Percentiles rank a stretch among this genome's conserved stretches.
Conservation (phyloP, 1,284 basidiomycete species). For the Tetrapyrgos nigripes region DNA sequence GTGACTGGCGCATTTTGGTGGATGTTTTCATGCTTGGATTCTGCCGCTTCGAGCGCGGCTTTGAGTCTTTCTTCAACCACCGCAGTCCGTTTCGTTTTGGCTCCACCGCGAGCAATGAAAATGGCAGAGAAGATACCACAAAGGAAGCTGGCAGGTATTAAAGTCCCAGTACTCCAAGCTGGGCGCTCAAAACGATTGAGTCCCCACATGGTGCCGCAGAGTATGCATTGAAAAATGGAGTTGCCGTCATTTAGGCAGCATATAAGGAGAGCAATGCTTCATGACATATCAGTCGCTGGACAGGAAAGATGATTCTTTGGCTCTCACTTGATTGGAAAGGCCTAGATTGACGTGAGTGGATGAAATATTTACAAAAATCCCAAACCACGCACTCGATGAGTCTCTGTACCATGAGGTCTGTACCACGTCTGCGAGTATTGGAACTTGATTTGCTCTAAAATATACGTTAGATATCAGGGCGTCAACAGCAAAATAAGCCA, state of each 20-base stretch:
- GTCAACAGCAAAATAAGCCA: conserved; percentile 1
- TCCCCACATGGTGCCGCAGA: conserved; percentile 87
- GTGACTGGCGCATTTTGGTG: not conserved
- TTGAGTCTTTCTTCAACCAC: conserved; percentile 77
- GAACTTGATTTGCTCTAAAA: conserved; percentile 70
- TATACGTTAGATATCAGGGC: not conserved
- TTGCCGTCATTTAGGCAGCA: conserved; percentile 80
- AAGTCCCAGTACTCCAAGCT: conserved; percentile 71
- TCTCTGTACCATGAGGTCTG: conserved; percentile 84
- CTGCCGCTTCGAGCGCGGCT: conserved; percentile 65
- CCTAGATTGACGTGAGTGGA: conserved; percentile 45
- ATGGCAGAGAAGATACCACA: conserved; percentile 84
- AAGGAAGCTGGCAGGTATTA: conserved; percentile 81
- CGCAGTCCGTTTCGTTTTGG: conserved; percentile 78
- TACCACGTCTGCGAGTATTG: conserved; percentile 85
- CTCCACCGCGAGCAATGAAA: conserved; percentile 81
- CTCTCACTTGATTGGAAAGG: conserved; percentile 78
- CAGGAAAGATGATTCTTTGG: conserved; percentile 16
- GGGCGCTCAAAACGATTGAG: conserved; percentile 73
- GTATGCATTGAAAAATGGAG: conserved; percentile 78
- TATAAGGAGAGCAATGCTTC: conserved; percentile 65
- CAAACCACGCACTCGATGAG: conserved; percentile 59
- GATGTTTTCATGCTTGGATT: conserved; percentile 8
- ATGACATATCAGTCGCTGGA: conserved; percentile 23
- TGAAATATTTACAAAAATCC: not conserved